Percentiles rank a stretch among this genome's conserved stretches.
These are phyloP conservation scores for Elsinoe necatrix DNA, from an alignment of 2,329 filamentous ascomycete genomes.

Conservation along the genomic window DNA sequence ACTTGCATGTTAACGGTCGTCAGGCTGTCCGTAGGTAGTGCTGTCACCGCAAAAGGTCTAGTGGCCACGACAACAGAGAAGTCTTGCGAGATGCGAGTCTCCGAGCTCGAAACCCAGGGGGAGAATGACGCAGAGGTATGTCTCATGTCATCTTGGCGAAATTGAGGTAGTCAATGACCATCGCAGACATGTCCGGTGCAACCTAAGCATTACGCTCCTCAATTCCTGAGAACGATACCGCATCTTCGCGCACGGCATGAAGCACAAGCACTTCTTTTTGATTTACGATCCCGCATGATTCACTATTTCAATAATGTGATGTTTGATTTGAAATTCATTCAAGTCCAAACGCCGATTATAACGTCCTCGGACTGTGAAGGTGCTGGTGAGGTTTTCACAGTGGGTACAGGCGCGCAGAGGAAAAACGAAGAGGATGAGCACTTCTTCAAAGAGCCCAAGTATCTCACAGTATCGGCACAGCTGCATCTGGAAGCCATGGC, in stretches of 20 bases:
- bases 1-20: slow-evolving; percentile 14
- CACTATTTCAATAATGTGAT: slow-evolving; percentile 70
- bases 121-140: slow-evolving; percentile 69
- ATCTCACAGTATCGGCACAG: slow-evolving; percentile 90
- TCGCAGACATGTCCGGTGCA: slow-evolving; percentile 79
- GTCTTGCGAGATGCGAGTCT: slow-evolving; percentile 61
- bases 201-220: slow-evolving; percentile 87
- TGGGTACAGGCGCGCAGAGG: slow-evolving; percentile 39
- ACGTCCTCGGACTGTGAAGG: slow-evolving; percentile 97
- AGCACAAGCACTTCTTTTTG: slow-evolving; percentile 69
- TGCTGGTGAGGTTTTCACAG: slow-evolving; percentile 82
- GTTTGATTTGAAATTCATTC: slow-evolving; percentile 58
- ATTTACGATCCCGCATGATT: slow-evolving; percentile 73
- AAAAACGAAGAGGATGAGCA: slow-evolving; percentile 26
- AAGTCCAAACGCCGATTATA: slow-evolving; percentile 87
- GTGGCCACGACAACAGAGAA: slow-evolving; percentile 49
- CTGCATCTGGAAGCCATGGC: slow-evolving; percentile 88
- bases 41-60: slow-evolving; percentile 65
- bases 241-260: slow-evolving; percentile 79
- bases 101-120: slow-evolving; percentile 61
- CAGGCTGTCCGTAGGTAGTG: slow-evolving; percentile 74
- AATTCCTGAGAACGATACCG: slow-evolving; percentile 79
- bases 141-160: slow-evolving; percentile 18
- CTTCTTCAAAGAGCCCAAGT: slow-evolving; percentile 85
- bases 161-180: slow-evolving; percentile 2